These are phyloP conservation scores for Glycine soja DNA, from an alignment of 306 rosid genomes.

Conservation along the genomic window DNA sequence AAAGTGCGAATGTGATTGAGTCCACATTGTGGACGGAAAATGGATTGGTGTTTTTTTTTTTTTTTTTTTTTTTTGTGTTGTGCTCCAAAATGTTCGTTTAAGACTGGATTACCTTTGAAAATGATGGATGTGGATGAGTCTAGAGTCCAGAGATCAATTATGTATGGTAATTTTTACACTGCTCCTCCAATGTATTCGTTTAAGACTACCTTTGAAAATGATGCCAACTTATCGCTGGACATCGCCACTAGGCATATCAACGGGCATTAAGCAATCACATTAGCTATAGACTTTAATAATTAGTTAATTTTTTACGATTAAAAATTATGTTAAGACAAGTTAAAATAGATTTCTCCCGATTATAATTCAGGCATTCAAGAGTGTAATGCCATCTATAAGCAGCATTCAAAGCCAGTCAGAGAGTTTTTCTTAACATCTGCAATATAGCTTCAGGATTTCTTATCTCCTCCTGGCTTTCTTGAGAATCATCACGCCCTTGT, in stretches of 20 bases:
- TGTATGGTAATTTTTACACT: background rate
- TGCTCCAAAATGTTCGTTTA: background rate
- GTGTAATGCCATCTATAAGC: background rate
- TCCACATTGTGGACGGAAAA: background rate
- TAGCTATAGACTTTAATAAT: no score
- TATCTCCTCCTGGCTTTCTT: constrained; percentile 66
- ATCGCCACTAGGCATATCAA: background rate
- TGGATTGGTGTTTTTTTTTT: background rate
- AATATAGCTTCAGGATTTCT: constrained; percentile 64
- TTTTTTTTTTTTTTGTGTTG: background rate
- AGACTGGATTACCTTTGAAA: background rate
- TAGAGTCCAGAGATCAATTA: background rate
- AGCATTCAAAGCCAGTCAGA: constrained; percentile 39
- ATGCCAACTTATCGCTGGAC: background rate
- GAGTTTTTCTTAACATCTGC: constrained; percentile 55
- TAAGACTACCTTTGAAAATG: background rate
- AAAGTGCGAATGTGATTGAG: background rate
- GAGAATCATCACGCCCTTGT: constrained; percentile 69
- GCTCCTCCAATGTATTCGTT: background rate
- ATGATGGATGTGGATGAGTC: background rate
- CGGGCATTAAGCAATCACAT: background rate
- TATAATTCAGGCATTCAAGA: constrained; percentile 10
- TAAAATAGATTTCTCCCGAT: background rate
- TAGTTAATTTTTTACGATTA: background rate
- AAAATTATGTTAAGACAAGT: background rate